phyloP scores from a whole-genome alignment of 2,329 filamentous ascomycete genomes.

The Neocatenulostroma microsporum region DNA sequence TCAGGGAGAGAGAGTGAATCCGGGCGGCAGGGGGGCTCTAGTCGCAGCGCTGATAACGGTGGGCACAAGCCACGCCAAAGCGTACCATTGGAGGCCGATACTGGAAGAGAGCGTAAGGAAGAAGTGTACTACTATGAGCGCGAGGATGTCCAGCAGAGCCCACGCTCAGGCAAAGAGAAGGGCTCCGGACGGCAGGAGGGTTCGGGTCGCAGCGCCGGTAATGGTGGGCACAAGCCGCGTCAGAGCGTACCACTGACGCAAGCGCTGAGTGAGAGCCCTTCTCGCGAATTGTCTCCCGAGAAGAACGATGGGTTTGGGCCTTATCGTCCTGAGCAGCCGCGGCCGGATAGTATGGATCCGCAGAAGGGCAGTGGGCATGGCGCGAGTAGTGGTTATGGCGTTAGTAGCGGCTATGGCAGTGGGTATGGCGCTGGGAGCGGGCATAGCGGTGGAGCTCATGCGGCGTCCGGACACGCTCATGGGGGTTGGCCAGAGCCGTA shows the following conservation, averaged over 20 bases:
- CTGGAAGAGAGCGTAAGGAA: too few relatives aligned
- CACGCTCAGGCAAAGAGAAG: neutral
- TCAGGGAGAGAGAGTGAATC: neutral
- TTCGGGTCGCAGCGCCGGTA: neutral
- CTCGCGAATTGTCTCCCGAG: constrained; percentile 15
- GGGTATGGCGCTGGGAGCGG: too few relatives aligned
- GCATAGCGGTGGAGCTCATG: neutral
- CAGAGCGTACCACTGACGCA: constrained; percentile 10
- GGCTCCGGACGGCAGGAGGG: neutral
- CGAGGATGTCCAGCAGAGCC: neutral
- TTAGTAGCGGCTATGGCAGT: too few relatives aligned
- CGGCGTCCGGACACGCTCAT: neutral
- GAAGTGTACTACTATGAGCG: constrained; percentile 10
- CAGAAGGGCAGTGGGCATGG: neutral
- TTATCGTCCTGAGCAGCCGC: constrained; percentile 12
- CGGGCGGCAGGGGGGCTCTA: neutral
- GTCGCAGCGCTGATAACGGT: too few relatives aligned
- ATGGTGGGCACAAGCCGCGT: constrained; percentile 5
- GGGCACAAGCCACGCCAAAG: too few relatives aligned
- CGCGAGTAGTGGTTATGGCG: too few relatives aligned
- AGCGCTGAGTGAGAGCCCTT: constrained; percentile 25
- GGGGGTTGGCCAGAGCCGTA: neutral
- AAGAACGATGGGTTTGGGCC: constrained; percentile 16
- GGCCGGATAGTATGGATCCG: constrained; percentile 11
- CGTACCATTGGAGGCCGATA: too few relatives aligned